Evolutionary conservation across 306 rosid species (phyloP), one percentile per base, ranked within the genome.

Genomic region (Dryas drummondii): DNA sequence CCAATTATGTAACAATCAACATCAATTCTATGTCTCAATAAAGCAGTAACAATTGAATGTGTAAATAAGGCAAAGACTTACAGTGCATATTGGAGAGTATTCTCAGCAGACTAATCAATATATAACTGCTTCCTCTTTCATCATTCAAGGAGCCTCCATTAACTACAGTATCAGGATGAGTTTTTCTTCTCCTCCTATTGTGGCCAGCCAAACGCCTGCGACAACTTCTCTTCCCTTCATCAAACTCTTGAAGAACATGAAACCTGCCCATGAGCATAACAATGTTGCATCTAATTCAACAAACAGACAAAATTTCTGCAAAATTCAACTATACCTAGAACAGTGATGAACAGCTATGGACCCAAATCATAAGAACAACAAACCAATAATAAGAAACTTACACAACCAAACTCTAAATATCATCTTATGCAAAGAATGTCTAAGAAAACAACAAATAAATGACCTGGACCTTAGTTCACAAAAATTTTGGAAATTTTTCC

Each of bases 191-290:
- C 75, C 97, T 85, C 84, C 79, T 87, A 58, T 93, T 93, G 57
- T 93, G 98, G 71, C 97, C 97, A 15, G 96, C 98, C 78, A 93
- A 79, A 63, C 97, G 93, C 82, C 97, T 85, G 57, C 98, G 93
- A 67, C 98, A 93, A 87, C 98, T 93, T 76, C 98, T 84, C 86
- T 85, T 93, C 80, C 97, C 98, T 76, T 93, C 98, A 77, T 93
- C 98, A 71, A 93, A 93, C 79, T 93, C 97, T 85, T 91, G 91
- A 81, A 93, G 97, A 70, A 70, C 86, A 81, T 93, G 98, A 83
- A 91, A 93, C 93, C 98, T 93, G 88, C 48, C 82, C 86, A 87
- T 37, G 77, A 76, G 55, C 64, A 71, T 64, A 71, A 76, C 54
- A 76, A 74, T 70, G 76, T 78, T 58, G 60, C 74, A 68, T 32